Conservation (phyloP, 164 flowering plant species). For the Chimonanthus salicifolius region DNA sequence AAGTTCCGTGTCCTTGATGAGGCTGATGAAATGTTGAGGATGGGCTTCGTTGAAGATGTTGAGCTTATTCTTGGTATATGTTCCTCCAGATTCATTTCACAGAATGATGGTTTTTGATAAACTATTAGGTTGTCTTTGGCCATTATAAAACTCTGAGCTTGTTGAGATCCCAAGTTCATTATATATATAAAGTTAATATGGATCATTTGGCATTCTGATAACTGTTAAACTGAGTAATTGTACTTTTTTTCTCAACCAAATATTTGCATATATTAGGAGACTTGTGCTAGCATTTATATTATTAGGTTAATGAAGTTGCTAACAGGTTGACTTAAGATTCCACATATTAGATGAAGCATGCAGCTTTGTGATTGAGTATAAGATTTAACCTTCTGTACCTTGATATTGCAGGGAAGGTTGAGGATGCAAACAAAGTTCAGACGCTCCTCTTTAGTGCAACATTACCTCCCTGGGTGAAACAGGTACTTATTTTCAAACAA, state of each 20-base stretch:
- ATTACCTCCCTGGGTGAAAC: conserved; percentile 80
- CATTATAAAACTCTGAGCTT: too few species aligned
- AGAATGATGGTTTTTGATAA: neutral
- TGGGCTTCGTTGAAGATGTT: conserved; percentile 99
- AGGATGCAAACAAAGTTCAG: conserved; percentile 78
- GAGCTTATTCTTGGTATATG: conserved; percentile 79
- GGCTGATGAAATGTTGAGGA: conserved; percentile 94
- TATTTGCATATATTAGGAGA: too few species aligned
- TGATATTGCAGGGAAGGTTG: conserved; percentile 69
- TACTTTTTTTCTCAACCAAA: too few species aligned
- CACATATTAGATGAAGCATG: neutral
- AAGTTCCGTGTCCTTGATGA: conserved; percentile 94
- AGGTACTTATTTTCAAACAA: conserved; percentile 27
- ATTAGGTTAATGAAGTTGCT: neutral
- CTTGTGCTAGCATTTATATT: neutral
- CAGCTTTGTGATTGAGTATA: neutral
- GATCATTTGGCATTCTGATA: too few species aligned
- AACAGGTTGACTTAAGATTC: neutral
- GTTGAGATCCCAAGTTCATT: too few species aligned
- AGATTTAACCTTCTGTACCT: neutral
- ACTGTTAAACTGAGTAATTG: too few species aligned
- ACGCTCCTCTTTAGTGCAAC: conserved; percentile 99
- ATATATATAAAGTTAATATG: too few species aligned
- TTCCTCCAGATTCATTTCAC: neutral
- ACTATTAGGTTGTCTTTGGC: neutral